Conservation (phyloP, 1,284 basidiomycete genomes). For the Pholiota adiposa region DNA sequence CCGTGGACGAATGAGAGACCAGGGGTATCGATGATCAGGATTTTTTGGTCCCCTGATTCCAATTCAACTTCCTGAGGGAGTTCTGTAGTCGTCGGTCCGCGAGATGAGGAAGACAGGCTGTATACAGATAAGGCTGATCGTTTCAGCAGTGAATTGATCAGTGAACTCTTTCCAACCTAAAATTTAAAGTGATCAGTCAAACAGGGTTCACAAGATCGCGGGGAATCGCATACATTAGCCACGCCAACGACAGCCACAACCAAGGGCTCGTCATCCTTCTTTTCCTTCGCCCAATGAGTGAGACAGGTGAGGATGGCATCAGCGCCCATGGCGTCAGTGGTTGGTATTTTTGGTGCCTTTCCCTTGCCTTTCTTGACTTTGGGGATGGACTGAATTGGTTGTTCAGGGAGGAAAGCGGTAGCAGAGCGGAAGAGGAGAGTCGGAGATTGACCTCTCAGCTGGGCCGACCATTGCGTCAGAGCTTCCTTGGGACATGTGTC, state of each 20-base stretch:
- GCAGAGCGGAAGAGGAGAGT: slow-evolving; percentile 85
- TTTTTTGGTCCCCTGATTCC: slow-evolving; percentile 45
- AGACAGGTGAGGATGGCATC: slow-evolving; percentile 53
- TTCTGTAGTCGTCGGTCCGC: slow-evolving; percentile 72
- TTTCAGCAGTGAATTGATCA: slow-evolving; percentile 77
- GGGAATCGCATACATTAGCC: slow-evolving; percentile 59
- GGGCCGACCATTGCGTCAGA: slow-evolving; percentile 75
- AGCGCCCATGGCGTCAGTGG: slow-evolving; percentile 63
- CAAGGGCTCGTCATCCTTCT: slow-evolving; percentile 50
- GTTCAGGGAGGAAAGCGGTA: slow-evolving; percentile 61
- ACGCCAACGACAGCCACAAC: slow-evolving; percentile 77
- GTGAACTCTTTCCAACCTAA: slow-evolving; percentile 80
- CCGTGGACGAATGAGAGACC: slow-evolving; percentile 68
- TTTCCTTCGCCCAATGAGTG: slow-evolving; percentile 48
- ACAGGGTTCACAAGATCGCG: neutral
- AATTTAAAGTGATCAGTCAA: slow-evolving; percentile 7
- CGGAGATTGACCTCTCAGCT: slow-evolving; percentile 71
- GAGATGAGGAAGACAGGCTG: slow-evolving; percentile 53
- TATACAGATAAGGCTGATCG: slow-evolving; percentile 67
- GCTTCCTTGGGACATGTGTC: slow-evolving; percentile 87
- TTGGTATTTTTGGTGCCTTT: slow-evolving; percentile 44
- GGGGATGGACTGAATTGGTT: slow-evolving; percentile 30
- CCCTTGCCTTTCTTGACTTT: slow-evolving; percentile 42
- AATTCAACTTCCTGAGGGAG: slow-evolving; percentile 67
- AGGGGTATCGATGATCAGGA: slow-evolving; percentile 83